phyloP scores from a whole-genome alignment of 2,329 filamentous ascomycete species.

The Berkeleyomyces rouxiae region DNA sequence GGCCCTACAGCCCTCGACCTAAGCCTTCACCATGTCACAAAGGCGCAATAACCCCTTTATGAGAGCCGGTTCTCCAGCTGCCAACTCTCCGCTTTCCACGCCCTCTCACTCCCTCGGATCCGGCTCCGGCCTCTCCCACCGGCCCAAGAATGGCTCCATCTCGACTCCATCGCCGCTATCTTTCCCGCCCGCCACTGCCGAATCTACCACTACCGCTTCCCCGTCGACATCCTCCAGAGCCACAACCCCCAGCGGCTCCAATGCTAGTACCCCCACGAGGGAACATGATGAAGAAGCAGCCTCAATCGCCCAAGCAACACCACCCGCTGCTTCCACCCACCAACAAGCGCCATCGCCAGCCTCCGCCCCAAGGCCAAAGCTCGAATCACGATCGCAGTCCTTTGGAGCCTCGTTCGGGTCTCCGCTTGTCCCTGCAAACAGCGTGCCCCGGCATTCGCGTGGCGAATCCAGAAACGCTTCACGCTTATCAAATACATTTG shows the following conservation, averaged over 20 bases:
- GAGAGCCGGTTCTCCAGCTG: conserved; percentile 45
- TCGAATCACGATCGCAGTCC: conserved; percentile 9
- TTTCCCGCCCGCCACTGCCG: conserved; percentile 19
- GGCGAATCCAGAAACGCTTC: conserved; percentile 48
- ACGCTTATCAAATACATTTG: conserved; percentile 66
- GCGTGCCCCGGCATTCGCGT: conserved; percentile 26
- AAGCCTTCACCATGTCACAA: conserved; percentile 28
- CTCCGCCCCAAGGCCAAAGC: not conserved
- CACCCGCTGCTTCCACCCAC: not conserved
- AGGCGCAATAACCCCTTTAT: conserved; percentile 70
- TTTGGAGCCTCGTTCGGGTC: conserved; percentile 29
- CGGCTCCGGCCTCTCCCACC: conserved; percentile 22
- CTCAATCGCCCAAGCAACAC: not conserved
- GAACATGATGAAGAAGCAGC: not conserved
- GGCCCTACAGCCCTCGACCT: not conserved
- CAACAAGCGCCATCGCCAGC: not conserved
- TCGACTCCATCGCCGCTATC: conserved; percentile 37
- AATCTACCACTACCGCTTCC: not conserved
- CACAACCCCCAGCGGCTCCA: not conserved
- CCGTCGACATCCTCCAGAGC: not conserved
- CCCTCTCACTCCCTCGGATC: conserved; percentile 36
- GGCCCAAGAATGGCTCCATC: conserved; percentile 65
- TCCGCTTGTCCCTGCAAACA: conserved; percentile 24
- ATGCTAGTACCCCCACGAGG: not conserved
- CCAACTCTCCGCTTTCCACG: conserved; percentile 3